Conservation (phyloP, 345 rosid species). For the Eucalyptus tenuipes region DNA sequence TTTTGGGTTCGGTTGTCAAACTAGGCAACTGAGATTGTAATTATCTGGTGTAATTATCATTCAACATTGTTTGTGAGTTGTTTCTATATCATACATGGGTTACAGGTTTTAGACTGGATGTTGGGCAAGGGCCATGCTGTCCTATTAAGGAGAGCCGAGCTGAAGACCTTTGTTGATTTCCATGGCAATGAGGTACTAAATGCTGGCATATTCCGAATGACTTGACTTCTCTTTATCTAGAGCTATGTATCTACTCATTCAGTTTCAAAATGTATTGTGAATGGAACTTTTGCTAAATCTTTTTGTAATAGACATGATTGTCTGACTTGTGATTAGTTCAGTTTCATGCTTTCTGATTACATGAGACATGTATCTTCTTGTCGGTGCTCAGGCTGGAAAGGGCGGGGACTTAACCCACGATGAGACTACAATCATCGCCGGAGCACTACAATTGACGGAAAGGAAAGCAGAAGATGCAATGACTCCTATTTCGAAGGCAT, state of each 20-base stretch:
- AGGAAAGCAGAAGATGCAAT: conserved; percentile 92
- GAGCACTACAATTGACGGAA: conserved; percentile 92
- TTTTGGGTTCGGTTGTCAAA: not conserved
- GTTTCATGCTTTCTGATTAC: not conserved
- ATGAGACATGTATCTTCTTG: not conserved
- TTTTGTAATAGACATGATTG: not conserved
- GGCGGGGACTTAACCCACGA: conserved; percentile 89
- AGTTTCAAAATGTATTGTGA: not conserved
- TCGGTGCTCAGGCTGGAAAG: conserved; percentile 67
- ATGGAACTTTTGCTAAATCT: not conserved
- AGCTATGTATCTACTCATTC: not conserved
- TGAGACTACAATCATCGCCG: conserved; percentile 92
- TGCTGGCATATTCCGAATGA: not conserved
- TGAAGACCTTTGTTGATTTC: conserved; percentile 78
- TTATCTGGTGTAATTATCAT: not conserved
- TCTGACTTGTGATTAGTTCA: not conserved
- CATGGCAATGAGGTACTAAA: conserved; percentile 80
- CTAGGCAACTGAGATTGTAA: not conserved
- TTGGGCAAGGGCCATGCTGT: conserved; percentile 90
- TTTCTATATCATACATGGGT: not conserved
- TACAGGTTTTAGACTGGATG: conserved; percentile 92
- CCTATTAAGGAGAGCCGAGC: conserved; percentile 89
- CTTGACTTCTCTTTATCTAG: not conserved
- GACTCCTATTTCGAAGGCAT: conserved; percentile 90
- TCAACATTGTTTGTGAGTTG: not conserved